Percentiles rank a stretch among this genome's conserved stretches.
Evolutionary conservation across 139 green algal species (phyloP).

Genomic region (Helicosporidium sp.): DNA sequence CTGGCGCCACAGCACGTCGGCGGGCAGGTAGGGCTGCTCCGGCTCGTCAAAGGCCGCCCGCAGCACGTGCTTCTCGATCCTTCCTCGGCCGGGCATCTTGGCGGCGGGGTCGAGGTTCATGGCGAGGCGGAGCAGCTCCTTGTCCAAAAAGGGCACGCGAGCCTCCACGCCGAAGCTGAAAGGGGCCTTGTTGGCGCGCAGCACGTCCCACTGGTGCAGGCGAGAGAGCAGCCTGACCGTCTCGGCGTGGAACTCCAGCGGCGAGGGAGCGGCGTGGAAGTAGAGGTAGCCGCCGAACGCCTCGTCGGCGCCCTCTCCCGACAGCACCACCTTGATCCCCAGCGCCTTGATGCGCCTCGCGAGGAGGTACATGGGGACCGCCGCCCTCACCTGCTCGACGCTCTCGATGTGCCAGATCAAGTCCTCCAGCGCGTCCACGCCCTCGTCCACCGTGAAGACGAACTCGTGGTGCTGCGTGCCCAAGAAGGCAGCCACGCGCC

Average conservation of each 20-base stretch:
- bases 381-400: constrained; percentile 57
- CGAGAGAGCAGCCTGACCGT: constrained; percentile 67
- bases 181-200: constrained; percentile 89
- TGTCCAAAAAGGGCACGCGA: constrained; percentile 88
- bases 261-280: constrained; percentile 86
- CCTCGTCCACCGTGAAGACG: constrained; percentile 87
- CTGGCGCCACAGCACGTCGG: constrained; percentile 75
- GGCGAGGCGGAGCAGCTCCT: constrained; percentile 49
- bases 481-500: constrained; percentile 73
- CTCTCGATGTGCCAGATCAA: constrained; percentile 91
- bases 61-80: constrained; percentile 93
- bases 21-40: constrained; percentile 72
- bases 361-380: constrained; percentile 93
- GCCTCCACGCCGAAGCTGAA: constrained; percentile 86
- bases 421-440: constrained; percentile 79
- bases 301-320: constrained; percentile 87
- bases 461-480: constrained; percentile 91
- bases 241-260: constrained; percentile 71
- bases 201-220: constrained; percentile 79
- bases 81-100: constrained; percentile 75
- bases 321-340: constrained; percentile 89
- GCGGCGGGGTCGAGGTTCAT: constrained; percentile 78
- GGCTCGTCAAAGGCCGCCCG: constrained; percentile 87
- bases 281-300: constrained; percentile 94
- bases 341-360: constrained; percentile 83